These are phyloP conservation scores for Mallotus repandus DNA, from an alignment of 441 rosid species.

Conservation along the genomic window DNA sequence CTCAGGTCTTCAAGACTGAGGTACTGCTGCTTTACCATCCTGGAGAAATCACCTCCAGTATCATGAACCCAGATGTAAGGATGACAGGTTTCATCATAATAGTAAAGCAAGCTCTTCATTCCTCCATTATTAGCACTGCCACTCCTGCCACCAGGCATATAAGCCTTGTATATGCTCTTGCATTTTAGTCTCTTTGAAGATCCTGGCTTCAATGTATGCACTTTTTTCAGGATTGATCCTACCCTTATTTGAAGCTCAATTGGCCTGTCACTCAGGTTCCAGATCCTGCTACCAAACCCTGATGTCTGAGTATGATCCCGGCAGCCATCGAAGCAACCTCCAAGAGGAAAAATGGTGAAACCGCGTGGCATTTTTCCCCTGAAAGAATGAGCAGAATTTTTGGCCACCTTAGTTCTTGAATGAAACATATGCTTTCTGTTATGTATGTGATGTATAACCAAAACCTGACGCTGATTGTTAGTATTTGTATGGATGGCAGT, in stretches of 20 bases:
- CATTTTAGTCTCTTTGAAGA: constrained; percentile 68
- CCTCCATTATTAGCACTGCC: constrained; percentile 24
- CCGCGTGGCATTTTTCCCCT: constrained; percentile 33
- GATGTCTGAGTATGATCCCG: constrained; percentile 58
- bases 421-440: neutral
- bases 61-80: constrained; percentile 90
- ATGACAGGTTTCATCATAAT: constrained; percentile 71
- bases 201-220: constrained; percentile 82
- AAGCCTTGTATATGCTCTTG: constrained; percentile 73
- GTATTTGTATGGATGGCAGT: constrained; percentile 22
- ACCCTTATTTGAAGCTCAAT: constrained; percentile 80
- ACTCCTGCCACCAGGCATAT: constrained; percentile 46
- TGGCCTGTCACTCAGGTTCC: constrained; percentile 74
- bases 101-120: constrained; percentile 62
- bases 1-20: constrained; percentile 79
- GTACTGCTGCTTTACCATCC: constrained; percentile 90
- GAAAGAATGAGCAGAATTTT: neutral
- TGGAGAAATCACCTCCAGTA: constrained; percentile 61
- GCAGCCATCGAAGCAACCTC: constrained; percentile 79
- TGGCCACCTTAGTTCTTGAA: neutral
- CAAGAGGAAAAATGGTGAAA: constrained; percentile 49
- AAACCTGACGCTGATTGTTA: neutral
- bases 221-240: constrained; percentile 76
- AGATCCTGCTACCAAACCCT: constrained; percentile 63
- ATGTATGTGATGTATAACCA: neutral